These are phyloP conservation scores for Polymyxa betae DNA, from an alignment of 208 protist species.

Conservation along the genomic window DNA sequence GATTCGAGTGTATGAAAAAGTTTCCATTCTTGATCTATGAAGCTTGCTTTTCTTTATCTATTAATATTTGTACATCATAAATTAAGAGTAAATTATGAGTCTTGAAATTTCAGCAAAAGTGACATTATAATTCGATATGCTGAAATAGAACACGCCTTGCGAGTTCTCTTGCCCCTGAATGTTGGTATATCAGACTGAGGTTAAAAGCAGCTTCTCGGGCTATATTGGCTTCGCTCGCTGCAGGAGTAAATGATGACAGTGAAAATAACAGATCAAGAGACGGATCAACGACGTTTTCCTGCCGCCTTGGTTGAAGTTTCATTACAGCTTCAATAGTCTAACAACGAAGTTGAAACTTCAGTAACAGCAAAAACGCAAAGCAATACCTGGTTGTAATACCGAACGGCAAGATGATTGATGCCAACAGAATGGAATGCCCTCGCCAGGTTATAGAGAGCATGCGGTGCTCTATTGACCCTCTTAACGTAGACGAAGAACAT, in stretches of 20 bases:
- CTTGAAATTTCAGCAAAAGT: too few species aligned
- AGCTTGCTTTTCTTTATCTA: too few species aligned
- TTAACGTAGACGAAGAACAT: background rate
- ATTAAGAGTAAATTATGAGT: too few species aligned
- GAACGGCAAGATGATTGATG: constrained; percentile 20
- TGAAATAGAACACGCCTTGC: background rate
- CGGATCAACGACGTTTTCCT: background rate
- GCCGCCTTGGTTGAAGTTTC: too few species aligned
- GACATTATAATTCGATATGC: constrained; percentile 14
- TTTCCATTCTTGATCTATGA: too few species aligned
- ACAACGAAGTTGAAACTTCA: background rate
- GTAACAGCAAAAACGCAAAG: background rate
- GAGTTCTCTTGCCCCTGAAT: background rate
- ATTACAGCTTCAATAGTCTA: too few species aligned
- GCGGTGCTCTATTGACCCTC: background rate
- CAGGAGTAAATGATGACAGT: background rate
- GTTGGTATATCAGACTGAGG: constrained; percentile 35
- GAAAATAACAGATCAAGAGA: constrained; percentile 1
- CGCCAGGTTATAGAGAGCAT: constrained; percentile 17
- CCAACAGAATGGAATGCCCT: constrained; percentile 19
- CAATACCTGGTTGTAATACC: constrained; percentile 1
- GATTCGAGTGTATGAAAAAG: too few species aligned
- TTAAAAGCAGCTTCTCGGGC: constrained; percentile 7
- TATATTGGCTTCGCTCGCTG: background rate
- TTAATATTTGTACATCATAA: too few species aligned